A percentile compares a stretch with the other conserved stretches of the same genome.
These are phyloP conservation scores for Petunia axillaris DNA, from an alignment of 257 asterid genomes.

Conservation along the genomic window DNA sequence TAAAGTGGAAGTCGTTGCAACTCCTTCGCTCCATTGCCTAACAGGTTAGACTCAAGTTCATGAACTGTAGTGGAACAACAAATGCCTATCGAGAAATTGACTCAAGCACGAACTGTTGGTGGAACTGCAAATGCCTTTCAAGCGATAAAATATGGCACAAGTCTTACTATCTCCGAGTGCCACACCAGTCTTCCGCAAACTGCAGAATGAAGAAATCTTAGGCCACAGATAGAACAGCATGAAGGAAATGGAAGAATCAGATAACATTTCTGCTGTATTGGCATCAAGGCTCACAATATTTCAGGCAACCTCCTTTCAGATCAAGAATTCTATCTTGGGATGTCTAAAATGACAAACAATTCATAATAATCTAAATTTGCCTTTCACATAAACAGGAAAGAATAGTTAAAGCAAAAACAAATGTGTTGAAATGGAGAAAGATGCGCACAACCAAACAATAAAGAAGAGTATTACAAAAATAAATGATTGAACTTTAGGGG, in stretches of 20 bases:
- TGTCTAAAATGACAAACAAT: slow-evolving; percentile 11
- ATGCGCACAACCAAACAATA: neutral
- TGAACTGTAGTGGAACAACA: slow-evolving; percentile 14
- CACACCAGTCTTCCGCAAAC: slow-evolving; percentile 16
- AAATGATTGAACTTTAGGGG: neutral
- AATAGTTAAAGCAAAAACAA: neutral
- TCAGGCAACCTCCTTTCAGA: neutral
- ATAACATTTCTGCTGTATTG: neutral
- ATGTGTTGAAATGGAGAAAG: neutral
- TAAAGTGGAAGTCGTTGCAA: slow-evolving; percentile 50
- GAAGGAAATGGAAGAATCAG: neutral
- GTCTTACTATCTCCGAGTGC: slow-evolving; percentile 5
- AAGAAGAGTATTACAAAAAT: neutral
- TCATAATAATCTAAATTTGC: neutral
- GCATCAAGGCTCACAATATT: neutral
- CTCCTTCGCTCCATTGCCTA: slow-evolving; percentile 54
- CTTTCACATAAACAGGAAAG: neutral
- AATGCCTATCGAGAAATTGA: neutral
- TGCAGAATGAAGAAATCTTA: slow-evolving; percentile 11
- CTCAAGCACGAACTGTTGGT: slow-evolving; percentile 16
- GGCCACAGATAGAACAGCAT: neutral
- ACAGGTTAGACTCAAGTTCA: slow-evolving; percentile 21
- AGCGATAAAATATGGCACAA: slow-evolving; percentile 12
- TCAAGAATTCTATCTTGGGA: slow-evolving; percentile 13
- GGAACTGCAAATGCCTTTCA: neutral